Conservation (phyloP, 345 rosid species). For the Eucalyptus pumila region DNA sequence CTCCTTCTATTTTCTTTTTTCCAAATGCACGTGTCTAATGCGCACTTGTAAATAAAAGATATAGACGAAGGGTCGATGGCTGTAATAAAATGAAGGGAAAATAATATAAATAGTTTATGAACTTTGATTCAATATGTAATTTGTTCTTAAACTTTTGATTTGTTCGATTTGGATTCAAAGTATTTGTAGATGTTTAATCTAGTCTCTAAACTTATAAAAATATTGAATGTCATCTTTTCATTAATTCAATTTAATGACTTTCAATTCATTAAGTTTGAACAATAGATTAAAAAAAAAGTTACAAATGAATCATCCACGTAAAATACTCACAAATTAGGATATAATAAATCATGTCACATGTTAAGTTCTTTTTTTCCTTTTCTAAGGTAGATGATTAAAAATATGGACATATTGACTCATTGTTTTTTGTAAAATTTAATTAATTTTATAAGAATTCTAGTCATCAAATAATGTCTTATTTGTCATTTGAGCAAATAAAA, state of each 20-base stretch:
- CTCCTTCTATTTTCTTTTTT: not conserved
- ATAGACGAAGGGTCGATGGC: rapidly evolving
- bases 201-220: not conserved
- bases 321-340: not conserved
- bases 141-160: not conserved
- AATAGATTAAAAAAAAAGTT: not conserved
- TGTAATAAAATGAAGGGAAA: not conserved
- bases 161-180: not conserved
- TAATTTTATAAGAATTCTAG: not conserved
- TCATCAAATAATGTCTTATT: not conserved
- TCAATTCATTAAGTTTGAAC: not conserved
- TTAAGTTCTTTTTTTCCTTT: not conserved
- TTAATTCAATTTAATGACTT: not conserved
- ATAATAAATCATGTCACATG: not conserved
- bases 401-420: not conserved
- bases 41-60: not conserved
- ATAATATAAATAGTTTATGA: not conserved
- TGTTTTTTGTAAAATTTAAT: not conserved
- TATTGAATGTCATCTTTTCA: rapidly evolving
- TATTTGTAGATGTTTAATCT: rapidly evolving
- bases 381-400: not conserved
- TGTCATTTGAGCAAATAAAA: not conserved
- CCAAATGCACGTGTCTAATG: not conserved
- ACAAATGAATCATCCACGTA: not conserved
- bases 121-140: not conserved